Evolutionary conservation across 192 early-diverging fungal genomes (phyloP).

Genomic region (Oehlia diaphana): DNA sequence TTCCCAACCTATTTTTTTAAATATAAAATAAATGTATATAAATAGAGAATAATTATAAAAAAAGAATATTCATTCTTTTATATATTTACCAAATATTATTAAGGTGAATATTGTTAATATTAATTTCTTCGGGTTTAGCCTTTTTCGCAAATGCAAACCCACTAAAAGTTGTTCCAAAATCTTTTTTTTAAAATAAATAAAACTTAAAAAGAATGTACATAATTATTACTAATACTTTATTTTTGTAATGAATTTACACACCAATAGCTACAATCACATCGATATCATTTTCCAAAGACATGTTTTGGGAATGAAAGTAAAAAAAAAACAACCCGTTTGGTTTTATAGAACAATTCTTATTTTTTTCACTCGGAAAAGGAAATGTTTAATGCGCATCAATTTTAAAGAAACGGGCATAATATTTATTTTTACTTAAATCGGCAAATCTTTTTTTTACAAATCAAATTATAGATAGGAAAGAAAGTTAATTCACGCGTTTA

Average conservation of each 20-base stretch:
- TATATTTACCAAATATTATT: not conserved
- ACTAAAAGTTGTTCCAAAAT: constrained; percentile 19
- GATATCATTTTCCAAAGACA: not conserved
- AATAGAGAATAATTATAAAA: not conserved
- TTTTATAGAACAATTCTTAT: too few species aligned
- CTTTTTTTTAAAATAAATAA: not conserved
- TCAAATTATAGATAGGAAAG: too few species aligned
- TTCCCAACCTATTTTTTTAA: constrained; percentile 1
- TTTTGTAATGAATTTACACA: not conserved
- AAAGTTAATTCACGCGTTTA: too few species aligned
- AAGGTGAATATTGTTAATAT: not conserved
- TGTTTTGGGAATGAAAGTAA: not conserved
- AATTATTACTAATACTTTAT: not conserved
- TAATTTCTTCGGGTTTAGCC: not conserved
- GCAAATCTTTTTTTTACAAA: too few species aligned
- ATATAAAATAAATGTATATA: not conserved
- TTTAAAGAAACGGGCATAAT: too few species aligned
- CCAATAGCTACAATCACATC: constrained; percentile 11
- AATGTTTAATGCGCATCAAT: too few species aligned
- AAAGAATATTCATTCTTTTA: not conserved
- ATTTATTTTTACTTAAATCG: too few species aligned
- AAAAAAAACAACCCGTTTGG: not conserved
- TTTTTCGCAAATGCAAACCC: constrained; percentile 22
- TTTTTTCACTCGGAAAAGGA: too few species aligned
- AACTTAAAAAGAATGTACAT: not conserved